Evolutionary conservation across 306 rosid species (phyloP).

Genomic region (Corylus americana): DNA sequence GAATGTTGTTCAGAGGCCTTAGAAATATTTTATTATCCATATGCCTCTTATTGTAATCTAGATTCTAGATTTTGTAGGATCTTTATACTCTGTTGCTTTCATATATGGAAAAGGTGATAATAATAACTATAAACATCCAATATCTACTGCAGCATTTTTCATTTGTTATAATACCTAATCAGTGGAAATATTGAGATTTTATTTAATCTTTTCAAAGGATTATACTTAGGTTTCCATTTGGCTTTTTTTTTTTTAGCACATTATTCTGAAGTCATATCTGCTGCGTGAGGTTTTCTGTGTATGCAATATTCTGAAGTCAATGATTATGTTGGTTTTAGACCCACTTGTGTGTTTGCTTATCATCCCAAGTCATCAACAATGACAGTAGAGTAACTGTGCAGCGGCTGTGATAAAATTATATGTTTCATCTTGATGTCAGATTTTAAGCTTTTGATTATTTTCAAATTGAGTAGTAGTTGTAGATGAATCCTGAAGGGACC

Average conservation of each 20-base stretch:
- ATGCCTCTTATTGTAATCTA: background rate
- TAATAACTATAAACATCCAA: no score
- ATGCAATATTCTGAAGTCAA: background rate
- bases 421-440: background rate
- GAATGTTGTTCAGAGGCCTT: background rate
- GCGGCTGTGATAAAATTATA: background rate
- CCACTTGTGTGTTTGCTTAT: no score
- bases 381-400: background rate
- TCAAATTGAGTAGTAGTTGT: background rate
- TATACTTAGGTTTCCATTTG: no score
- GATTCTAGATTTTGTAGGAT: background rate
- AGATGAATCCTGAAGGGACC: background rate
- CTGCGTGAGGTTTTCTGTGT: background rate
- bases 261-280: background rate
- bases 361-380: background rate
- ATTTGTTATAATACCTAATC: background rate
- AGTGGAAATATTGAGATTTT: no score
- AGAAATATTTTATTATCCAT: background rate
- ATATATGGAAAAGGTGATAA: background rate
- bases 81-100: background rate
- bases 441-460: background rate
- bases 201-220: background rate
- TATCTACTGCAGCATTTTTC: background rate
- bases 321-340: no score
- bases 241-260: background rate